Base-by-base conservation (phyloP, 75 land plant species). In the Ceratopteris richardii region DNA sequence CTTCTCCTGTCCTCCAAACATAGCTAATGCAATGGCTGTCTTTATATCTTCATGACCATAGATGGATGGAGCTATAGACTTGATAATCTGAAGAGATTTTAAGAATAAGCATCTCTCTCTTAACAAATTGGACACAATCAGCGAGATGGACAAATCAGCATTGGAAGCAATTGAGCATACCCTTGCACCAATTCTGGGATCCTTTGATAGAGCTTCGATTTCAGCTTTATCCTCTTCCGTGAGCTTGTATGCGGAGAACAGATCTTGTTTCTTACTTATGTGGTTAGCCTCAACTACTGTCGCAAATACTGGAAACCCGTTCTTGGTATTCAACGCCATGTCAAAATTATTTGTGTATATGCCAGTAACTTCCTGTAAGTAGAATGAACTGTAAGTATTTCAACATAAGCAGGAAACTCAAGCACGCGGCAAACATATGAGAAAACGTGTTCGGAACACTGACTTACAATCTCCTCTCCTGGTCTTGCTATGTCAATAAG, bases 1-100 rank as follows among this genome's bases (percentile, higher is more conserved):
- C 51, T 94, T 94, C 58, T 94, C 98, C 51, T 94, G 98, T 29
- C 98, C 98, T 44, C 98, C 98, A 76, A 94, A 94, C 91, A 94
- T 94, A 2, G 98, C 96, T 36, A 94, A 79, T 24, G 87, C 96
- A 56, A 94, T 76, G 33, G 85, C 98, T 63, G 90, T 94, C 70
- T 89, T 94, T 41, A 94, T 94, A 62, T 94, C 88, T 47, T 94
- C 98, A 61, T 94, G 98, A 7, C 98, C 98, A 71, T 90, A 94
- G 25, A 94, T 94, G 53, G 98, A 94, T 54, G 98, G 98, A 1
- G 98, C 98, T 56, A 94, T 94, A 31, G 98, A 94, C 71, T 94
- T 94, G 16, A 84, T 51, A 62, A 94, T 83, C 98, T 94, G 74
- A 48, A 57, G 17, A 30, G 20, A n/a, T n/a, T n/a, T n/a, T n/a